Evolutionary conservation across 1,284 basidiomycete genomes (phyloP).

Genomic region (Rugiboletus extremiorientalis): DNA sequence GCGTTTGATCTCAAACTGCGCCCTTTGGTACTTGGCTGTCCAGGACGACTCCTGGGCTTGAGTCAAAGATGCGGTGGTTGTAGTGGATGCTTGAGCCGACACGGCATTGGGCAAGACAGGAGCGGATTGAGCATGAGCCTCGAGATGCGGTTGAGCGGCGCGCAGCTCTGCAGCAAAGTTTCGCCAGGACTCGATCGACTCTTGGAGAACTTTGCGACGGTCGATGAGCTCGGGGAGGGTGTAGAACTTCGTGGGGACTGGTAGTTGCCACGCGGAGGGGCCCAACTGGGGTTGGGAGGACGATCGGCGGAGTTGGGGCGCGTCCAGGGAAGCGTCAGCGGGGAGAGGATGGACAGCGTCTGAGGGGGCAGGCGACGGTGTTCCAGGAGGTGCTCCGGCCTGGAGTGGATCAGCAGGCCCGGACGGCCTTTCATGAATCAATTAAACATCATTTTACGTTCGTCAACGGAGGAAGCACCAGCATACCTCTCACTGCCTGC

Average conservation of each 20-base stretch:
- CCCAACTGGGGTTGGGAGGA: slow-evolving; percentile 33
- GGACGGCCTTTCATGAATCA: slow-evolving; percentile 17
- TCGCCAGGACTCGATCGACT: slow-evolving; percentile 30
- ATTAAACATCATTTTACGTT: slow-evolving; percentile 8
- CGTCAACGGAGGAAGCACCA: not conserved
- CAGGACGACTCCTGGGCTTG: slow-evolving; percentile 25
- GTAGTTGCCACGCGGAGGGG: slow-evolving; percentile 18
- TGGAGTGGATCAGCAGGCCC: slow-evolving; percentile 2
- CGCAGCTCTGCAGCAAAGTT: slow-evolving; percentile 22
- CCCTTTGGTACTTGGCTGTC: slow-evolving; percentile 23
- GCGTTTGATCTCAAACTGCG: slow-evolving; percentile 35
- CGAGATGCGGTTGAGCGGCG: slow-evolving; percentile 17
- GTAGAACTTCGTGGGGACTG: slow-evolving; percentile 23
- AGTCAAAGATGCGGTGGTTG: not conserved
- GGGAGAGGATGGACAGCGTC: not conserved
- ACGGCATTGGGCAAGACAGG: not conserved
- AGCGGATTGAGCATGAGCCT: slow-evolving; percentile 6
- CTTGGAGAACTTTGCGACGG: slow-evolving; percentile 27
- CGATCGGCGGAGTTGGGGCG: slow-evolving; percentile 30
- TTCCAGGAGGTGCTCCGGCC: slow-evolving; percentile 2
- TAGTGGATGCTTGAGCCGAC: not conserved
- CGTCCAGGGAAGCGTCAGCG: slow-evolving; percentile 13
- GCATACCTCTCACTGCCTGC: slow-evolving; percentile 16
- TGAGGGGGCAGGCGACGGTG: not conserved
- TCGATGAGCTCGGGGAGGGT: slow-evolving; percentile 30